Evolutionary conservation across 768 basidiomycete species (phyloP), one percentile per base, ranked within the genome.

Genomic region (Trametes sanguinea): DNA sequence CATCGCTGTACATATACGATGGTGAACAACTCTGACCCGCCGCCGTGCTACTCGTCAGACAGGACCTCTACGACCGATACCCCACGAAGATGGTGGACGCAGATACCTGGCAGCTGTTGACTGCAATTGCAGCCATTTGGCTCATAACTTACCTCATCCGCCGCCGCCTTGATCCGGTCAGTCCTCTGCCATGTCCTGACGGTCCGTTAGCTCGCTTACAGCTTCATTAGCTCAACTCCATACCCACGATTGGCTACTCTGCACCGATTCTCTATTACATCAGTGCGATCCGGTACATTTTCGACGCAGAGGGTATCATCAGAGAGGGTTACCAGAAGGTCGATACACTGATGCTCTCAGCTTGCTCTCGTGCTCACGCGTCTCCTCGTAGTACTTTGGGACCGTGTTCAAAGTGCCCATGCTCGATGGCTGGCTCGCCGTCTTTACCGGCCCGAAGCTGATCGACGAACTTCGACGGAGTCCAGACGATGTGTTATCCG

Each of bases 401-500:
- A 55, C 66, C 11, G 35, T 68, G 5, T 85, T 83, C 72, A 81
- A 79, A 68, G 68, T 84, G 6, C 71, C 83, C 0, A 74, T 73
- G 54, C 68, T 81, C 48, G 73, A 79, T 47, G 72, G 76, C 57
- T 85, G 83, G 83, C 67, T 78, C 22, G 74, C 82, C 37, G 70
- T 85, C 13, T 70, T 80, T 32, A 75, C 75, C 30, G 78, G 81
- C 2, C 72, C 74, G 0, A 64, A 78, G 32, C 72, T 79, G 40
- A 73, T 85, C n/a, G 81, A 85, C 14, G 85, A 86, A 56, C 70
- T 87, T 13, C 77, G 82, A 40, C 77, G 71, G 60, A 77, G 78
- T 17, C 72, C 78, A 4, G 82, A 83, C 51, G 75, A 81, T 17
- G 73, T 75, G 35, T 71, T 84, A 5, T 83, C 81, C 44, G 72